Percentiles rank a stretch among this genome's conserved stretches.
phyloP scores from a whole-genome alignment of 192 early-diverging fungal genomes.

The Rhizophagus sp. region DNA sequence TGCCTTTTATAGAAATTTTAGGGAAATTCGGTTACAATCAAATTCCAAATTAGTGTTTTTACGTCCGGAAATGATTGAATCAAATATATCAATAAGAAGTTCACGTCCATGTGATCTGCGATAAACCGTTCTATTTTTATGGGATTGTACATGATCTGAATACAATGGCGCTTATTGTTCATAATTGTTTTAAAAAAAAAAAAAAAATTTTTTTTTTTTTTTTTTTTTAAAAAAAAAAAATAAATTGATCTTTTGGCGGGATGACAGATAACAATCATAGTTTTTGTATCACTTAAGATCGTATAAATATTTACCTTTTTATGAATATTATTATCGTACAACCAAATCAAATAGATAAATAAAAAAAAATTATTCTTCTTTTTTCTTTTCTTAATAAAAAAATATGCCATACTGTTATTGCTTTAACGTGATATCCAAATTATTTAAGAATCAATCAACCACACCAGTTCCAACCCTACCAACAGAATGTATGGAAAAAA shows the following conservation, averaged over 20 bases:
- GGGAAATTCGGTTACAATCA: background rate
- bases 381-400: background rate
- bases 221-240: too few relatives aligned
- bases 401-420: background rate
- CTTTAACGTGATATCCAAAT: background rate
- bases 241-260: too few relatives aligned
- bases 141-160: background rate
- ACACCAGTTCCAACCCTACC: background rate
- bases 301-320: background rate
- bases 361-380: background rate
- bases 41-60: background rate
- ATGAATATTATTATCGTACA: background rate
- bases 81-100: background rate
- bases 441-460: background rate
- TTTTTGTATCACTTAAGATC: background rate
- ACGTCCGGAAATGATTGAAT: background rate
- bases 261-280: background rate
- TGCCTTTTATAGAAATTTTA: too few relatives aligned
- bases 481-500: constrained; percentile 15
- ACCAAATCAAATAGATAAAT: too few relatives aligned
- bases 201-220: background rate
- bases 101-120: background rate
- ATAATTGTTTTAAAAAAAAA: background rate
- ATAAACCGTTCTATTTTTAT: background rate
- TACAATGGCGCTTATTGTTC: background rate